phyloP scores from a whole-genome alignment of 192 early-diverging fungal species.

The Anaeromyces robustus region DNA sequence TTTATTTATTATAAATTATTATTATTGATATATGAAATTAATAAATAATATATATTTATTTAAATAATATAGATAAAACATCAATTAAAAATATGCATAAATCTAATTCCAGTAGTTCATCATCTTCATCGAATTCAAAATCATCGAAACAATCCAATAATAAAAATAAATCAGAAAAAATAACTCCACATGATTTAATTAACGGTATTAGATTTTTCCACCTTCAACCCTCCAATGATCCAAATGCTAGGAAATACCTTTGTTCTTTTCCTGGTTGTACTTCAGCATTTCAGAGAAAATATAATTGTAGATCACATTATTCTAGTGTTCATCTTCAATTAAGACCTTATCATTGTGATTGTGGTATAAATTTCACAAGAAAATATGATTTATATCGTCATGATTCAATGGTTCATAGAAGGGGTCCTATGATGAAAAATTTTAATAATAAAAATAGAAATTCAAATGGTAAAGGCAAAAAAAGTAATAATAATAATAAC shows the following conservation, averaged over 20 bases:
- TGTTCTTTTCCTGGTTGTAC: background rate
- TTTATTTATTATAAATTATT: too few species aligned
- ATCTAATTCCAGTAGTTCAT: background rate
- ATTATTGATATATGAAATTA: too few species aligned
- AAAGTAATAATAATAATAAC: background rate
- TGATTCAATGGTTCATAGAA: background rate
- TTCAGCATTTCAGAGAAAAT: background rate
- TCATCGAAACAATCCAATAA: background rate
- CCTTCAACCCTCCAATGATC: background rate
- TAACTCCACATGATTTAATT: background rate
- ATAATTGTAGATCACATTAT: background rate
- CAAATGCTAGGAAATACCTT: background rate
- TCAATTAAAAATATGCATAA: background rate
- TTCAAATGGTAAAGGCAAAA: background rate
- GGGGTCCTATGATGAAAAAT: background rate
- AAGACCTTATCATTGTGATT: background rate
- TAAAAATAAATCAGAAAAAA: background rate
- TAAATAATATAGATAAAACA: too few species aligned
- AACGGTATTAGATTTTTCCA: background rate
- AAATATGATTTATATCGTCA: background rate
- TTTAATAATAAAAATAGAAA: background rate
- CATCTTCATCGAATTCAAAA: background rate
- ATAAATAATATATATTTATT: too few species aligned
- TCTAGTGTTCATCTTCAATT: background rate
- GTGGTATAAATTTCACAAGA: background rate